Conservation (phyloP, 768 basidiomycete species). For the Russula sp. region DNA sequence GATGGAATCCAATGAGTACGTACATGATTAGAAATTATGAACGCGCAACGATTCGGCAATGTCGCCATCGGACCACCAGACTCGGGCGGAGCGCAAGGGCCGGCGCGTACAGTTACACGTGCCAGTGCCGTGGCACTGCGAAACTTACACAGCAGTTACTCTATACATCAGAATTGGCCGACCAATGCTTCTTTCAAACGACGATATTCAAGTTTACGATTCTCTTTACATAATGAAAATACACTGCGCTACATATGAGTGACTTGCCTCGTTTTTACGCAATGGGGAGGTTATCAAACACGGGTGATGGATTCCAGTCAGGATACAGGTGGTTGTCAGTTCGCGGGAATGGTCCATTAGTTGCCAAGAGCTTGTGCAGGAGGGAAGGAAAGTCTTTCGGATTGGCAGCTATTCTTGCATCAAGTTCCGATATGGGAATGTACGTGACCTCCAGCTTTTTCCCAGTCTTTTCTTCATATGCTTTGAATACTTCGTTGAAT, state of each 20-base stretch:
- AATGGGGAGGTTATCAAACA: not conserved
- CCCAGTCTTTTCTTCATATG: not conserved
- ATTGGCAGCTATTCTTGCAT: not conserved
- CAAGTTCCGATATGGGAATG: not conserved
- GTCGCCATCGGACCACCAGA: no score
- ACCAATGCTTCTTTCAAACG: not conserved
- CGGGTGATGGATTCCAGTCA: not conserved
- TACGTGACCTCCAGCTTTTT: not conserved
- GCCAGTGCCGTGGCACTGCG: no score
- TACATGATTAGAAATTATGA: no score
- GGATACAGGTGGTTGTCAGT: constrained; percentile 28
- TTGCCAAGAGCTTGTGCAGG: not conserved
- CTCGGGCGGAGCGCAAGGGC: no score
- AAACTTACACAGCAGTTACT: no score
- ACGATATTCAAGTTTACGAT: not conserved
- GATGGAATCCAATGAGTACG: no score
- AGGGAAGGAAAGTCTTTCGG: not conserved
- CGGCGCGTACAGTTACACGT: no score
- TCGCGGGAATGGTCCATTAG: constrained; percentile 1
- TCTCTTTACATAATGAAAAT: not conserved
- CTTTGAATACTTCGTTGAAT: not conserved
- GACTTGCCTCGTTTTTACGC: not conserved
- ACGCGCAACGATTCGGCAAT: no score
- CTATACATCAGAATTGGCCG: no score
- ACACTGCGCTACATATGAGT: not conserved